Conservation (phyloP, 176 grass and related monocot genomes). For the Echinochloa phyllopogon region DNA sequence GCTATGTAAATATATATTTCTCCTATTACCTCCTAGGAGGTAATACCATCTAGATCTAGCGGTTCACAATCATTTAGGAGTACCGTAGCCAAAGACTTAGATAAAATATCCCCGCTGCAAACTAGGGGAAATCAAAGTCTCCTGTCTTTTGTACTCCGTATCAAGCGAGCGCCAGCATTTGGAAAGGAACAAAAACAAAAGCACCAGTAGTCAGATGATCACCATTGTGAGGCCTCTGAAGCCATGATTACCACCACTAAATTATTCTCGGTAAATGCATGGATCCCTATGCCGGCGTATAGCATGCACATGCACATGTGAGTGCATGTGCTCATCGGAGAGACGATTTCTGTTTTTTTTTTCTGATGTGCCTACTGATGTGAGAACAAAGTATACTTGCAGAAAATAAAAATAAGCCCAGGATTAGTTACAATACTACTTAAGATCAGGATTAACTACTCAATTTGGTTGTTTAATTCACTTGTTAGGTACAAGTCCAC, state of each 20-base stretch:
- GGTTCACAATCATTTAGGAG: too few species aligned
- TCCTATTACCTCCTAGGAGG: too few species aligned
- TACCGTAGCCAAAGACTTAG: too few species aligned
- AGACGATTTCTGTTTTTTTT: background rate
- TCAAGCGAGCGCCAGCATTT: background rate
- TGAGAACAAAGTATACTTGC: background rate
- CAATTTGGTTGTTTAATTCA: slow-evolving; percentile 13
- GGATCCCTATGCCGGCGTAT: background rate
- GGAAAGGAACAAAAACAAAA: background rate
- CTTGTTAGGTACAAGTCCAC: slow-evolving; percentile 29
- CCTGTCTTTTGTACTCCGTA: background rate
- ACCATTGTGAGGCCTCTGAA: background rate
- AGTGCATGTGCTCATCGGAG: slow-evolving; percentile 20
- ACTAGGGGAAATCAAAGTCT: background rate
- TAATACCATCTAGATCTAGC: too few species aligned
- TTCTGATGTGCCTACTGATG: background rate
- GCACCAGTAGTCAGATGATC: background rate
- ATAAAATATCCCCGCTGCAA: background rate
- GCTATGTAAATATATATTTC: too few species aligned
- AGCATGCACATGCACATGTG: background rate
- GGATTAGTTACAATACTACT: background rate
- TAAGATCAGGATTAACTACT: slow-evolving; percentile 6
- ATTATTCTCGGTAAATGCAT: background rate
- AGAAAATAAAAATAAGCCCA: background rate
- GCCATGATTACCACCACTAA: slow-evolving; percentile 3